Evolutionary conservation across 371 early-diverging fungal genomes (phyloP), one percentile per base, ranked within the genome.

Genomic region (Mortierella sp.): DNA sequence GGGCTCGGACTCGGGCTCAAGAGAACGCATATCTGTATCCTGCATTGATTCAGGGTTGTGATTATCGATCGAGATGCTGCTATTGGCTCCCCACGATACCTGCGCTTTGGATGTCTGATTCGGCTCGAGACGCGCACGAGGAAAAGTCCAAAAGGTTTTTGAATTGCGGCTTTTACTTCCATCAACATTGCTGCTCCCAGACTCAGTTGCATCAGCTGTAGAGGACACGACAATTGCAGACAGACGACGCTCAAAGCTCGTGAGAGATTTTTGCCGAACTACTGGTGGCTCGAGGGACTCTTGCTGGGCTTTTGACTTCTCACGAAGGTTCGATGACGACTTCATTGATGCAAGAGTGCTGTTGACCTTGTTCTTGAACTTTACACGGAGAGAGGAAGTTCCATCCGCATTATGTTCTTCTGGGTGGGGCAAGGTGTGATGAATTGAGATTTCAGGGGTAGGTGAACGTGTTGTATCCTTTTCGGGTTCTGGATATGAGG

Each of bases 271-370:
- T 13, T 37, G 64, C 15, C 17, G 15, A 8, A 32, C 19, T 32
- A 43, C 9, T 55, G 51, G 19, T 15, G 67, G 7, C 19, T 43
- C 3, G 4, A 60, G 26, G 6, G 58, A 42, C 1, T 61, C 66
- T 23, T 45, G 61, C 1, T 64, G 63, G 7, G 60, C 61, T 49
- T 64, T 68, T 45, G 53, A 60, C 40, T 40, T 66, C 31, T 76
- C 76, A 19, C 68, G 63, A 7, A 76, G 56, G 22, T 76, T 76
- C 10, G 76, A 67, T 3, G 72, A 64, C 8, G 76, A 76, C 56
- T 68, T 76, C 55, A 76, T 76, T 7, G 76, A 71, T 28, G 76
- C 71, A 22, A 76, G 62, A 3, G 76, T 70, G 34, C 43, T 60
- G 54, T 58, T 56, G 57, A 76, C 71, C 12, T 62, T 61, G 64